Percentiles rank a stretch among this genome's conserved stretches.
Conservation (phyloP, 805 yeast species). For the Kockiozyma suomiensis region DNA sequence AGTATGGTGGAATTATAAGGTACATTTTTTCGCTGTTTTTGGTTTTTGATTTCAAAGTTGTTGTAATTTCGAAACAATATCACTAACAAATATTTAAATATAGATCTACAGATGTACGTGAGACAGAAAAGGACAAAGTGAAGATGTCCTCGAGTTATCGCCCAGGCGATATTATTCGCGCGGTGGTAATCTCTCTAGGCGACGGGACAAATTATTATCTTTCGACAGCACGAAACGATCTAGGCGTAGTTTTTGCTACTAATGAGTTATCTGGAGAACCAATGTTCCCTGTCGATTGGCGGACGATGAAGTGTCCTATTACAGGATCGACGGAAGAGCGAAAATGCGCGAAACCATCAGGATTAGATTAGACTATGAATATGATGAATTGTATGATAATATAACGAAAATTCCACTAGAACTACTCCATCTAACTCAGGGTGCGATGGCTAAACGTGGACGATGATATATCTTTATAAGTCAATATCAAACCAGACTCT, state of each 20-base stretch:
- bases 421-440: neutral
- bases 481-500: too few species aligned
- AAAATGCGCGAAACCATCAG: constrained; percentile 84
- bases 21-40: neutral
- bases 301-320: constrained; percentile 79
- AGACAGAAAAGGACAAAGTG: constrained; percentile 87
- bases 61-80: too few species aligned
- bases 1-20: constrained; percentile 37
- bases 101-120: constrained; percentile 63
- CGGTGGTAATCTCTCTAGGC: constrained; percentile 74
- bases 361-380: neutral
- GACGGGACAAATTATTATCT: constrained; percentile 91
- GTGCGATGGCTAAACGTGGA: neutral
- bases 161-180: constrained; percentile 93
- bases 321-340: constrained; percentile 77
- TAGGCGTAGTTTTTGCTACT: constrained; percentile 91
- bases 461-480: too few species aligned
- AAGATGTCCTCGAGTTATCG: constrained; percentile 74
- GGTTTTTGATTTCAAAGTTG: too few species aligned
- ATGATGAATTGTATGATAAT: neutral
- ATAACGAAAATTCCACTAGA: neutral
- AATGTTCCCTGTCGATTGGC: constrained; percentile 94
- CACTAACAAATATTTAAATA: neutral
- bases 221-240: constrained; percentile 84
- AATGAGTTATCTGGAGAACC: constrained; percentile 67